Conservation (phyloP, 345 rosid species). For the Euphorbia peplus region DNA sequence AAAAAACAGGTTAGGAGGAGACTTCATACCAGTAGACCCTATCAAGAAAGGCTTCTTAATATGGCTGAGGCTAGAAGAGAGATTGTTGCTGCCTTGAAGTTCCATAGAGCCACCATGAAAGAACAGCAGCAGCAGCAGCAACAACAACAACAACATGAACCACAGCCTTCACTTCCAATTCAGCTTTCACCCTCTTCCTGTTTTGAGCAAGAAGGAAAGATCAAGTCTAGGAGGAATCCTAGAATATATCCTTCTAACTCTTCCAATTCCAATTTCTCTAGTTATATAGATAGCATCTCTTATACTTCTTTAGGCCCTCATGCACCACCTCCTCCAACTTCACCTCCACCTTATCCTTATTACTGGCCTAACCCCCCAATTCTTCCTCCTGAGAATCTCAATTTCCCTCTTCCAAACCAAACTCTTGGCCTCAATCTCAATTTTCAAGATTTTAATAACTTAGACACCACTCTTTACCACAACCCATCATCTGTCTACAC, state of each 20-base stretch:
- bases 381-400: conserved; percentile 34
- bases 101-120: conserved; percentile 92
- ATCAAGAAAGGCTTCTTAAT: conserved; percentile 90
- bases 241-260: conserved; percentile 45
- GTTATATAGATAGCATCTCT: conserved; percentile 28
- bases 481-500: conserved; percentile 38
- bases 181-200: conserved; percentile 29
- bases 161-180: conserved; percentile 10
- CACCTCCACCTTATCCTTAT: conserved; percentile 42
- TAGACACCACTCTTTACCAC: conserved; percentile 50
- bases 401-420: conserved; percentile 57
- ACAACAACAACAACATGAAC: conserved; percentile 22
- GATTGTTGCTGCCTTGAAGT: conserved; percentile 91
- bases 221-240: conserved; percentile 48
- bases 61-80: conserved; percentile 99
- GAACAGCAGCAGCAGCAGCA: conserved; percentile 57
- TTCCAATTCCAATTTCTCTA: conserved; percentile 27
- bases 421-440: conserved; percentile 79
- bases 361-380: conserved; percentile 44
- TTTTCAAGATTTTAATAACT: conserved; percentile 67
- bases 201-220: conserved; percentile 44
- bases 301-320: conserved; percentile 28
- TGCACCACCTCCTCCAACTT: conserved; percentile 25
- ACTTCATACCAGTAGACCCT: conserved; percentile 87
- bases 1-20: conserved; percentile 95